Base-by-base conservation (phyloP, 306 rosid genomes). In the Acacia confusa region DNA sequence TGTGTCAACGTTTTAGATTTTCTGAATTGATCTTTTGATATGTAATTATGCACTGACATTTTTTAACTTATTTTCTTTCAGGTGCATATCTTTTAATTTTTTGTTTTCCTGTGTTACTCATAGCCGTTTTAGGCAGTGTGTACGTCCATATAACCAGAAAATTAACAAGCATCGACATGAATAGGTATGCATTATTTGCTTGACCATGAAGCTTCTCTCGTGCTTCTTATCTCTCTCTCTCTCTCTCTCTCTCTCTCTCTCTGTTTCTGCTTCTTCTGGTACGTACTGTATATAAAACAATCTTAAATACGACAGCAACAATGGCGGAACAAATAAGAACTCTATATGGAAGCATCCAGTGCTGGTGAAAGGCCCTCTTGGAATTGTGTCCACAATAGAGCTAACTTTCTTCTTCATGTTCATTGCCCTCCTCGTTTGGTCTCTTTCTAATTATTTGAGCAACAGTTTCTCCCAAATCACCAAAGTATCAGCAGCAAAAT, bases 301-400 rank as follows among this genome's bases (percentile, higher is more conserved):
- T 22, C 65, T 58, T 58, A 58, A 22, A 58, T 58, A 24, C 2
- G 32, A 6, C 38, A 27, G 68, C 38, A 61, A 1, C 36, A 12
- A 28, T 63, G 40, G 41, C 13, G 40, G 44, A 65, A 65, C 15
- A 27, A 13, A 13, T 9, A 55, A 75, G 41, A 41, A 52, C 24
- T 2, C 47, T 4, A 12, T 52, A 68, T 92, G 93, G 94, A 90
- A 85, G 64, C 84, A 83, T 19, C 90, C 94, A 27, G 50, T 87
- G 79, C 20, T 91, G 0, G 87, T 89, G 1, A 92, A 84, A 84
- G 97, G 98, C 16, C 98, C 98, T 30, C 91, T 92, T 1, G 97
- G 98, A n/a, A 91, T 94, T 58, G 98, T 92, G 38, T 90, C 97
- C 0, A 72, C 78, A 64, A 82, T 81, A 27, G 98, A 91, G 73